Evolutionary conservation across 331 rosid species (phyloP).

Genomic region (Dryas integrifolia): DNA sequence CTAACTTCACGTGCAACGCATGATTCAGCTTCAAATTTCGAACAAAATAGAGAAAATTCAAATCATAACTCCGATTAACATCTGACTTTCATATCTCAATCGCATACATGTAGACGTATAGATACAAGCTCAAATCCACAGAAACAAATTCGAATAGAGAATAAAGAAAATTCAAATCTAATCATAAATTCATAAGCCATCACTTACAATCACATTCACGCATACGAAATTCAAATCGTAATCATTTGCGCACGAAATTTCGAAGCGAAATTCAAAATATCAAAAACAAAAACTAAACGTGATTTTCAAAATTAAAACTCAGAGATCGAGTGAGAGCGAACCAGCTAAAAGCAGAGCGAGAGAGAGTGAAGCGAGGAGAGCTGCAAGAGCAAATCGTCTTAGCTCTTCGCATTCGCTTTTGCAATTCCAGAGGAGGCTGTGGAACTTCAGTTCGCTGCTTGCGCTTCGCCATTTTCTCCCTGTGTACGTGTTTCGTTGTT

Average conservation of each 20-base stretch:
- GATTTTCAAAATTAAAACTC: not conserved
- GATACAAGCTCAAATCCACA: not conserved
- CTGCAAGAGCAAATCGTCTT: slow-evolving; percentile 68
- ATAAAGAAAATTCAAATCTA: not conserved
- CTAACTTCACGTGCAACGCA: not conserved
- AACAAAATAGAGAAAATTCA: not conserved
- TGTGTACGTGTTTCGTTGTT: slow-evolving; percentile 10
- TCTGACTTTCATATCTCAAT: not conserved
- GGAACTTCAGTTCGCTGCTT: slow-evolving; percentile 34
- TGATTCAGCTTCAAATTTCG: slow-evolving; percentile 1
- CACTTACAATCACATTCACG: not conserved
- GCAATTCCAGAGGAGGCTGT: slow-evolving; percentile 32
- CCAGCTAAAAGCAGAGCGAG: slow-evolving; percentile 64
- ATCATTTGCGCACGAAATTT: not conserved
- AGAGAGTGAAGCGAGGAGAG: slow-evolving; percentile 65
- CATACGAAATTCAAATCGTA: not conserved
- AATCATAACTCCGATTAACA: not conserved
- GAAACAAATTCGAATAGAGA: not conserved
- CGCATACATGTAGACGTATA: not conserved
- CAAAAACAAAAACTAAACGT: not conserved
- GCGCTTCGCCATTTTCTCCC: slow-evolving; percentile 35
- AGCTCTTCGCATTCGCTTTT: slow-evolving; percentile 55
- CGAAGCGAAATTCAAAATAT: not conserved
- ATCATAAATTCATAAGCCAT: not conserved
- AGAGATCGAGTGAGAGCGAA: slow-evolving; percentile 35